Evolutionary conservation across 1,139 yeast species (phyloP).

Genomic region (Meyerozyma sp.): DNA sequence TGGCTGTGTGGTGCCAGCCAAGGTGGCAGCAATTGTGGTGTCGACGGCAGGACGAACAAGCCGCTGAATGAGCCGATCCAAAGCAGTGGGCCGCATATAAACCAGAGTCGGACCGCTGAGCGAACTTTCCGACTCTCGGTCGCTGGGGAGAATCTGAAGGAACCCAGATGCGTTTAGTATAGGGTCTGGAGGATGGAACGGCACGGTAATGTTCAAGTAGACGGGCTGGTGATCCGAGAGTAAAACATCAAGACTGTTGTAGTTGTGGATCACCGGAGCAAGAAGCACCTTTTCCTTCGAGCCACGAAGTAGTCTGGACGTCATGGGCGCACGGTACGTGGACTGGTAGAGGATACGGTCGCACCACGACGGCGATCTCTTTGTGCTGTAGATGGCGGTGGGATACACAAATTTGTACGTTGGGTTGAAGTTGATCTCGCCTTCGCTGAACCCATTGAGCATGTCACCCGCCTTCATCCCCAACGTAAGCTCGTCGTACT

Average conservation of each 20-base stretch:
- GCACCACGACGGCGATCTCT: slow-evolving; percentile 84
- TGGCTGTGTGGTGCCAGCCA: slow-evolving; percentile 35
- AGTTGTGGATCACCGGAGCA: slow-evolving; percentile 27
- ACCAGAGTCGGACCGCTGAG: slow-evolving; percentile 41
- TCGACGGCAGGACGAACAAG: slow-evolving; percentile 29
- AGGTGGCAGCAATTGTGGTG: slow-evolving; percentile 28
- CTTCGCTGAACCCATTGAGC: slow-evolving; percentile 62
- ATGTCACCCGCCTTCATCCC: slow-evolving; percentile 41
- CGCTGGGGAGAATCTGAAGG: slow-evolving; percentile 30
- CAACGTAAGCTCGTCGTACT: slow-evolving; percentile 55
- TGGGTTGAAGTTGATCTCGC: slow-evolving; percentile 58
- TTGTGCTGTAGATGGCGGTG: slow-evolving; percentile 47
- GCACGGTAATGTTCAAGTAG: slow-evolving; percentile 39
- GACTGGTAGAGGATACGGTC: slow-evolving; percentile 66
- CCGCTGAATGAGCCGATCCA: slow-evolving; percentile 27
- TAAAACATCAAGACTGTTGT: slow-evolving; percentile 34
- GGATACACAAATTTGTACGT: slow-evolving; percentile 64
- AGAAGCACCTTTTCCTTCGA: slow-evolving; percentile 1
- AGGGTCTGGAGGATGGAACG: slow-evolving; percentile 36
- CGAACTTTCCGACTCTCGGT: slow-evolving; percentile 15
- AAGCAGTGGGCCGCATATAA: slow-evolving; percentile 37
- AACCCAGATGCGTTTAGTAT: slow-evolving; percentile 39
- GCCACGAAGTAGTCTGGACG: not conserved
- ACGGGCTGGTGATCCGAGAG: slow-evolving; percentile 42
- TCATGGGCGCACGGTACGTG: slow-evolving; percentile 27